phyloP scores from a whole-genome alignment of 371 early-diverging fungal genomes.

The Coemansia sp. region DNA sequence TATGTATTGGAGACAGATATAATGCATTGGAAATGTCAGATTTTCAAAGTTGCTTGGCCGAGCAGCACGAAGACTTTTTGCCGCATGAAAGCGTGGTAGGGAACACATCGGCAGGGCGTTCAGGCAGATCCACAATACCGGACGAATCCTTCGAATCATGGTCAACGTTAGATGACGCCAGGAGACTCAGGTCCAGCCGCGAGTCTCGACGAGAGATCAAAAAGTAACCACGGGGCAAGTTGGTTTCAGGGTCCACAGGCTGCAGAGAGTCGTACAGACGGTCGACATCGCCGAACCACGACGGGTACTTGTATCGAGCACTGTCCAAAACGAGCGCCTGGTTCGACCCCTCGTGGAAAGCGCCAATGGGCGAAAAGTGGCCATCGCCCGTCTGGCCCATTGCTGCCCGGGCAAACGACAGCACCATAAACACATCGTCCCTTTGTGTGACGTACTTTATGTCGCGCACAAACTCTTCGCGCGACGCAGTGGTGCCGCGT shows the following conservation, averaged over 20 bases:
- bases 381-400: conserved; percentile 92
- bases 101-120: conserved; percentile 29
- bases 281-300: conserved; percentile 71
- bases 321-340: conserved; percentile 82
- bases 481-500: conserved; percentile 62
- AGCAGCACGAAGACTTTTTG: conserved; percentile 28
- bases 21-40: too few relatives aligned
- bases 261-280: conserved; percentile 75
- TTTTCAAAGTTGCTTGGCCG: conserved; percentile 3
- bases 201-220: conserved; percentile 54
- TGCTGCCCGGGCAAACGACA: conserved; percentile 75
- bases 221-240: conserved; percentile 81
- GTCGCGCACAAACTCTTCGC: conserved; percentile 76
- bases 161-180: neutral
- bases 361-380: conserved; percentile 76
- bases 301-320: conserved; percentile 82
- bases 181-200: conserved; percentile 9
- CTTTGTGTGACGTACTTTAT: conserved; percentile 64
- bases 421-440: conserved; percentile 80
- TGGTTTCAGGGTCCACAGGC: conserved; percentile 78
- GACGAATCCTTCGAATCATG: neutral
- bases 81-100: conserved; percentile 33
- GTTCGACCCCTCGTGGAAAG: conserved; percentile 62
- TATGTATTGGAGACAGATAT: too few relatives aligned
- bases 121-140: conserved; percentile 28